These are phyloP conservation scores for Tricholoma matsutake DNA, from an alignment of 768 basidiomycete genomes.

Conservation along the genomic window DNA sequence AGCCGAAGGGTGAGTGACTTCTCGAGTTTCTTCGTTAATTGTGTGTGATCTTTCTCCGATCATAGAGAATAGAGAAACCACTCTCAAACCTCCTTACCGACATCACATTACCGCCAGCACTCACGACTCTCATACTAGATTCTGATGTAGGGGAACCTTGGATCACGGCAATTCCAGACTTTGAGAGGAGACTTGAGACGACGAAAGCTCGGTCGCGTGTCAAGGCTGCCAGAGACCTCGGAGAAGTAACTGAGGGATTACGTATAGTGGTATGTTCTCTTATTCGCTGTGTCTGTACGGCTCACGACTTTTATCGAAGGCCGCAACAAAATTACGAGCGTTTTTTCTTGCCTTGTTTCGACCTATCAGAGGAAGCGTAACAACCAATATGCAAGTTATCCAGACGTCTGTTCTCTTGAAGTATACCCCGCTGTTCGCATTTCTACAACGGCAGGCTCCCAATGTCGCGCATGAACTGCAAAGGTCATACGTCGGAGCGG, in stretches of 20 bases:
- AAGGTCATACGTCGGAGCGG: conserved; percentile 77
- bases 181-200: conserved; percentile 71
- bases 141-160: conserved; percentile 85
- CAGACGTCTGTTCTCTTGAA: conserved; percentile 87
- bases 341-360: conserved; percentile 85
- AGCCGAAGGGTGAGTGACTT: conserved; percentile 67
- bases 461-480: conserved; percentile 85
- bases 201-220: conserved; percentile 75
- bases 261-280: conserved; percentile 72
- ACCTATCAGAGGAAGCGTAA: conserved; percentile 78
- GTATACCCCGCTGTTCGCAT: conserved; percentile 77
- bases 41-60: conserved; percentile 1
- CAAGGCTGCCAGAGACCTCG: conserved; percentile 81
- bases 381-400: conserved; percentile 90
- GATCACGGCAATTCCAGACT: conserved; percentile 76
- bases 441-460: conserved; percentile 80
- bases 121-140: conserved; percentile 79
- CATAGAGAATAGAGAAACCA: conserved; percentile 84
- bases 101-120: conserved; percentile 76
- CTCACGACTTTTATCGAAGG: conserved; percentile 43
- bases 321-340: conserved; percentile 81
- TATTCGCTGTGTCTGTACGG: neutral
- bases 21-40: neutral
- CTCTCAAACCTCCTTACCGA: conserved; percentile 77
- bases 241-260: conserved; percentile 81